Evolutionary conservation across 805 yeast genomes (phyloP).

Genomic region (Pichia kluyveri): DNA sequence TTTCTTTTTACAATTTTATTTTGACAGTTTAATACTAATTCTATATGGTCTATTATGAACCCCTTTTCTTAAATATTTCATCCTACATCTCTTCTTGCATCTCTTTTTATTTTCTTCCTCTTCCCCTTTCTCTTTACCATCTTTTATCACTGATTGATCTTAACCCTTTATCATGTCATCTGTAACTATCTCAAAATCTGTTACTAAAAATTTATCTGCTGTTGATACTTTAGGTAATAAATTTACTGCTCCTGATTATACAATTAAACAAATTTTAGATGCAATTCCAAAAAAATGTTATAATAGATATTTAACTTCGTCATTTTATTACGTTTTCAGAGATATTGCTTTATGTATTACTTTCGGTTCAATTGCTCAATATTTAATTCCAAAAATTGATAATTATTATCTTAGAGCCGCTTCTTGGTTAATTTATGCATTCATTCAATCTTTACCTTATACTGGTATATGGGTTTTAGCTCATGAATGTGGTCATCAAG

Average conservation of each 20-base stretch:
- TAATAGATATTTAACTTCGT: conserved; percentile 46
- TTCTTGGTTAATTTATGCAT: conserved; percentile 51
- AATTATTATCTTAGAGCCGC: conserved; percentile 35
- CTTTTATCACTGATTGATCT: neutral
- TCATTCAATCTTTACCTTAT: conserved; percentile 54
- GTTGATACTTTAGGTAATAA: conserved; percentile 55
- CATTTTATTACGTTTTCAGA: conserved; percentile 58
- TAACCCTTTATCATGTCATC: neutral
- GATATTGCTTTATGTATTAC: conserved; percentile 45
- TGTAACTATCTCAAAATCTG: neutral
- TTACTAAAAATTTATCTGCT: conserved; percentile 31
- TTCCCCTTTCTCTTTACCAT: neutral
- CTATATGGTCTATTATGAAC: too few species aligned
- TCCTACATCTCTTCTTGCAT: too few species aligned
- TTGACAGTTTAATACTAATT: too few species aligned
- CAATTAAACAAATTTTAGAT: conserved; percentile 64
- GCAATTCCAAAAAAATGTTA: conserved; percentile 72
- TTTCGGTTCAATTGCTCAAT: conserved; percentile 45
- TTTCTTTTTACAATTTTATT: too few species aligned
- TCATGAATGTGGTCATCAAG: conserved; percentile 89
- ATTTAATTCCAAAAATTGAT: conserved; percentile 43
- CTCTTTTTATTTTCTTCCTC: neutral
- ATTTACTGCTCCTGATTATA: conserved; percentile 64
- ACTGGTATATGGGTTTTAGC: conserved; percentile 83
- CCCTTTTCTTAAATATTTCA: too few species aligned